Evolutionary conservation across 371 early-diverging fungal genomes (phyloP), one percentile per base, ranked within the genome.

Genomic region (Actinomucor elegans): DNA sequence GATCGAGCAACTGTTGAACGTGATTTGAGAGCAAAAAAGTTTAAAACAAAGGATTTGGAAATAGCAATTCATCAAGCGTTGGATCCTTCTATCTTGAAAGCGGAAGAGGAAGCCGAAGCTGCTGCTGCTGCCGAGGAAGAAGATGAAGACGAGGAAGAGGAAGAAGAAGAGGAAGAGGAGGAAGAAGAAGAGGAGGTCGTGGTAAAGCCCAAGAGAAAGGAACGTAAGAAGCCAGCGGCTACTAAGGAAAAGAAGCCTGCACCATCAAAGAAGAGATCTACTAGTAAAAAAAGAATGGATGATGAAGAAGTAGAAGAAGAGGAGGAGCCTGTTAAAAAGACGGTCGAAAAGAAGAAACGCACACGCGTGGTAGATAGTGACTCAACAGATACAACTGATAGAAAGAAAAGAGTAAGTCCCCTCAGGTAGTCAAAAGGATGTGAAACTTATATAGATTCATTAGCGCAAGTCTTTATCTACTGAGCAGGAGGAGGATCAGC

Each of bases 1-100:
- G 61, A 73, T 49, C 61, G 53, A 35, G 68, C 57, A 8, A 50
- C 43, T 8, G 79, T 78, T 53, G 71, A 75, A 53, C 59, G 61
- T 35, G 79, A 78, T 45, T 60, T 78, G 10, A 73, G 71, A 44
- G 75, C 75, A 43, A 75, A 78, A 32, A 78, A 78, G 45, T 78
- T 71, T 55, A 78, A 73, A 48, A 72, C 64, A 43, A 73, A 67
- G 61, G 79, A 78, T 45, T 58, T 78, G 56, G 70, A 75, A 53
- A 53, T 48, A 14, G 79, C 79, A 8, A 52, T 71, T 21, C 59
- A 61, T 36, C 71, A 71, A 50, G 71, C 71, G 14, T 44, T 71
- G 17, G 64, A 67, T 45, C 71, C 71, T 32, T 62, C 66, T 32
- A 50, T 61, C 32, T 35, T 68, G n/a, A 55, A 57, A 29, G 54